Base-by-base conservation (phyloP, 495 filamentous ascomycete genomes). In the Xylaria venustula region DNA sequence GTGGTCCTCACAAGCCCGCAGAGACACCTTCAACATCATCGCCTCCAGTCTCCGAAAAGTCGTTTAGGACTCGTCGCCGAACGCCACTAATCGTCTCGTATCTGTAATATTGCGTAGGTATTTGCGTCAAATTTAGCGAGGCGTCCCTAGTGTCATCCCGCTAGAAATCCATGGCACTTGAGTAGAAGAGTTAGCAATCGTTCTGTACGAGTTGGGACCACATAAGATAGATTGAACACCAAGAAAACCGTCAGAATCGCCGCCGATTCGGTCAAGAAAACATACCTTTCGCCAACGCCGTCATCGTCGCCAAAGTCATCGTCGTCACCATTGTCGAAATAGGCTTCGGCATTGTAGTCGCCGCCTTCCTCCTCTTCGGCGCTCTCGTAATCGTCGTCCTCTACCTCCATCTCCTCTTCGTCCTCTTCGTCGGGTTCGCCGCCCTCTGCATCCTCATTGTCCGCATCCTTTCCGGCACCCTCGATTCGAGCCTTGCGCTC, bases 281-380 rank as follows among this genome's bases (percentile, higher is more conserved):
- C 50, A 3, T 54, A 61, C 58, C 58, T 74, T 26, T 77, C 82
- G 26, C 71, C 80, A 19, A 75, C 79, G 0, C 74, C 80, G 50
- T 75, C 80, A 14, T 77, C 78, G 6, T 76, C 77, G 0, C 70
- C 74, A 53, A 58, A 67, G 34, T 78, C 80, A 12, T 82, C 78
- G 11, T 75, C 77, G 26, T 79, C 76, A 23, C 80, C 78, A 37
- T 70, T 75, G 25, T 82, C 79, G 61, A 85, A 85, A 67, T 83
- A 83, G 17, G 70, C 65, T 66, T 85, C 82, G 7, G 77, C 82
- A 54, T 84, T 77, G 66, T 85, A 85, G 56, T 85, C 82, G 22
- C 81, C 81, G 1, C 74, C 81, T 12, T 74, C 71, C 26, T 78
- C 75, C 55, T 78, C 75, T 28, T 81, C 79, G 42, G 79, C 80